Evolutionary conservation across 108 stramenopile species (phyloP), one percentile per base, ranked within the genome.

Genomic region (Bacterosira constricta): DNA sequence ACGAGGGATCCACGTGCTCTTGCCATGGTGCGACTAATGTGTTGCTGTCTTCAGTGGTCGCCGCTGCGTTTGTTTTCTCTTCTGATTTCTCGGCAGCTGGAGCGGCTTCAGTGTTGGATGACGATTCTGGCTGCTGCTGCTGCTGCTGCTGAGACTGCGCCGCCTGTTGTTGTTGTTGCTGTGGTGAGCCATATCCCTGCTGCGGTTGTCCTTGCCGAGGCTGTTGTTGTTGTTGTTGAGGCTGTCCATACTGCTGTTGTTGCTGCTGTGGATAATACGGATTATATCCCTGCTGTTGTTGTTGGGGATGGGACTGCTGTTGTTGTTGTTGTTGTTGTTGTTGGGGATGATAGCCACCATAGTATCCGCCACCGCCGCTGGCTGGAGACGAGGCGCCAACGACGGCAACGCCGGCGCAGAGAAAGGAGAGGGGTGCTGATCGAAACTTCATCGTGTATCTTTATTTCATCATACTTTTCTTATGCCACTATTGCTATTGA

Each of bases 1-100:
- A 88, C 2, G 83, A 63, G 10, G 84, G 90, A 75, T 93, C 92
- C 36, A 89, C 72, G 55, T 90, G 81, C 58, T 90, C 92, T 35
- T 75, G 79, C 92, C 92, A 93, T 25, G 85, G 85, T 23, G 52
- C 44, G 21, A 85, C 85, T 8, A 87, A 55, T 17, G 80, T 37
- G 63, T n/a, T 34, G 50, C 27, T 26, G n/a, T 62, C 18, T 11
- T 37, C 52, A 36, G 31, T 30, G 26, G 41, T 17, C 5, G 59
- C 44, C 13, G 44, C 17, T 50, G 32, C 23, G 32, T 31, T 15
- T 11, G 42, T 6, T 9, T 15, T 45, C 47, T 60, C 8, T 51
- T 51, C 45, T 60, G 45, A 60, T 49, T 46, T 44, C 58, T 59
- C 1, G 11, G 4, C 20, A 17, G 46, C 46, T 60, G 59, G n/a